phyloP scores from a whole-genome alignment of 2,329 filamentous ascomycete species.

The Aureobasidium sp. region DNA sequence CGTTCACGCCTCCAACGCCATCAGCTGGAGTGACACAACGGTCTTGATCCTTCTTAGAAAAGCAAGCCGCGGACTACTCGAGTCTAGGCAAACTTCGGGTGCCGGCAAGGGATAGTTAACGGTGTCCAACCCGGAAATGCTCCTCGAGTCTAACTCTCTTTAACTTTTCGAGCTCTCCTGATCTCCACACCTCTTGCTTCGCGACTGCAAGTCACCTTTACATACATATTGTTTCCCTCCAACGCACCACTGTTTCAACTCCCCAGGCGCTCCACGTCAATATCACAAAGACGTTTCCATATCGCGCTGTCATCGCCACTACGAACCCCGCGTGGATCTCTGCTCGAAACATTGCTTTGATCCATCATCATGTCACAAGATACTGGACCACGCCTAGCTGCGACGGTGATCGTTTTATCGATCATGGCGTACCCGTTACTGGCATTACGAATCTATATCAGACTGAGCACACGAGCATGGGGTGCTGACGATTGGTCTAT shows the following conservation, averaged over 20 bases:
- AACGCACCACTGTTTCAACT: not conserved
- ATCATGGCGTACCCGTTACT: conserved; percentile 1
- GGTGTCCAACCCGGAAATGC: not conserved
- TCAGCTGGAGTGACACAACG: conserved; percentile 1
- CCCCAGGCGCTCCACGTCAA: not conserved
- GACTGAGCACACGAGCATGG: conserved; percentile 10
- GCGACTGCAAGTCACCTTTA: not conserved
- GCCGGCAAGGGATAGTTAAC: not conserved
- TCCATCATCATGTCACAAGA: not conserved
- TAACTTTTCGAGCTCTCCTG: conserved; percentile 1
- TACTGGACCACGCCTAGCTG: conserved; percentile 4
- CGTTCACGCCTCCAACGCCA: not conserved
- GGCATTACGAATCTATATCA: conserved; percentile 5
- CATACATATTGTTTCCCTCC: not conserved
- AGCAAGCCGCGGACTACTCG: not conserved
- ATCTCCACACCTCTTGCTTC: not conserved
- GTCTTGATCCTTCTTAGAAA: not conserved
- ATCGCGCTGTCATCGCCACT: not conserved
- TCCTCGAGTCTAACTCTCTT: not conserved
- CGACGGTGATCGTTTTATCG: conserved; percentile 7
- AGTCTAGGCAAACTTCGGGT: not conserved
- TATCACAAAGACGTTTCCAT: not conserved
- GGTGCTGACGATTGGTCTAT: conserved; percentile 10
- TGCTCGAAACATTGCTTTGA: too few species aligned
- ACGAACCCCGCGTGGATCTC: not conserved